Evolutionary conservation across 306 rosid genomes (phyloP), one percentile per base, ranked within the genome.

Genomic region (Acacia acuminata): DNA sequence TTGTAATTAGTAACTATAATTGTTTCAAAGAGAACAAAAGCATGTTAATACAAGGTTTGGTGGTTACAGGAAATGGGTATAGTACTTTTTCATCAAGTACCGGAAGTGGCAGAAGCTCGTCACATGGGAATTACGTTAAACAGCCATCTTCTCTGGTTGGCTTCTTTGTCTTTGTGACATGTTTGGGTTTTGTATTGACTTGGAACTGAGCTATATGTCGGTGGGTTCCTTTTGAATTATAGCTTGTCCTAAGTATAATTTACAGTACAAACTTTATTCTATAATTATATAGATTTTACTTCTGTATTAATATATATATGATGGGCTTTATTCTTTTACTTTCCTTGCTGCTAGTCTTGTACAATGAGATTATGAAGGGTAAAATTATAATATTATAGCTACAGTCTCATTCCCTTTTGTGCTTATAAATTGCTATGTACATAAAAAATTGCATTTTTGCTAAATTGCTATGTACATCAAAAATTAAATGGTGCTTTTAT

Each of bases 11-110:
- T 12, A 1, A 9, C 15, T 38, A 20, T 7, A 68, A 40, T 68
- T 68, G 30, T 68, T 38, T 3, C 51, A 22, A 27, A 30, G 20
- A 50, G 40, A 51, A 45, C 14, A 72, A 38, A 64, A 48, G 36
- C 22, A 58, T 50, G 44, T 32, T 32, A 70, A 76, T 50, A 64
- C 20, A 27, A 51, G 8, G 20, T 12, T 11, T 30, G 71, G 53
- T 25, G 82, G 38, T 77, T 38, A 11, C 67, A 81, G 91, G 91
- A 56, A 75, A 24, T 69, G 87, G 84, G 80, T 84, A 69, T 7
- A 81, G 69, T 12, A 84, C 73, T 53, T n/a, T 56, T 36, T 16
- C 85, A 48, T 70, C 90, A 78, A 78, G 71, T 9, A 56, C 68
- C 0, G 81, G 83, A 70, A 43, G 78, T 15, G 56, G 79, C 55